Conservation (phyloP, 805 yeast genomes). For the Wickerhamiella sorbophila region DNA sequence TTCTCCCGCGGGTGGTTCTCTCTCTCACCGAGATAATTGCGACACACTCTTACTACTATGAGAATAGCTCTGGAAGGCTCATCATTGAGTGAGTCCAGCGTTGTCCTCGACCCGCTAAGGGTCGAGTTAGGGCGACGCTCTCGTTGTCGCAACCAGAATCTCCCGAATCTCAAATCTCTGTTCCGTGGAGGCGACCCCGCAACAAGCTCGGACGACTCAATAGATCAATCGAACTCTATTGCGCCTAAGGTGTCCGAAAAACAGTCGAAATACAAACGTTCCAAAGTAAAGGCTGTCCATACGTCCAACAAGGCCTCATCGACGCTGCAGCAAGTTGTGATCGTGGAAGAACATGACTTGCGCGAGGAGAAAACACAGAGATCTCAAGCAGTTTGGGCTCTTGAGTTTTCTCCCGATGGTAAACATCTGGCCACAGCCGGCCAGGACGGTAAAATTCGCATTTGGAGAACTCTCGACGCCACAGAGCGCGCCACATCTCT, state of each 20-base stretch:
- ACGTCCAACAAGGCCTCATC: background rate
- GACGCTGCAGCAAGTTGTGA: background rate
- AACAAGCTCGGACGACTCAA: too few relatives aligned
- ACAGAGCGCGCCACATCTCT: background rate
- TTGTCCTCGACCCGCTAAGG: too few relatives aligned
- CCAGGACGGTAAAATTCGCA: conserved; percentile 4
- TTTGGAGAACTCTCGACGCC: conserved; percentile 5
- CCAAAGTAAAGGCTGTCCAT: background rate
- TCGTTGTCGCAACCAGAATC: too few relatives aligned
- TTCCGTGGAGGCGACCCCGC: too few relatives aligned
- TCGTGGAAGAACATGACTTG: background rate
- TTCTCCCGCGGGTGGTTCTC: too few relatives aligned
- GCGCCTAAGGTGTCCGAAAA: background rate
- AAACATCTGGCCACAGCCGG: conserved; percentile 9
- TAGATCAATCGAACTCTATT: too few relatives aligned
- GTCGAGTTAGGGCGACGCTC: too few relatives aligned
- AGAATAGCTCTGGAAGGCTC: too few relatives aligned
- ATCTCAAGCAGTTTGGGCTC: conserved; percentile 3
- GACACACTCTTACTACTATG: too few relatives aligned
- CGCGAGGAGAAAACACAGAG: background rate
- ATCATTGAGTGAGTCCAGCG: too few relatives aligned
- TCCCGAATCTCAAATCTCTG: too few relatives aligned
- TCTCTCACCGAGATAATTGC: too few relatives aligned
- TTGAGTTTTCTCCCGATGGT: conserved; percentile 8
- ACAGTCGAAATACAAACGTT: background rate